Evolutionary conservation across 495 filamentous ascomycete species (phyloP).

Genomic region (Talaromyces liani): DNA sequence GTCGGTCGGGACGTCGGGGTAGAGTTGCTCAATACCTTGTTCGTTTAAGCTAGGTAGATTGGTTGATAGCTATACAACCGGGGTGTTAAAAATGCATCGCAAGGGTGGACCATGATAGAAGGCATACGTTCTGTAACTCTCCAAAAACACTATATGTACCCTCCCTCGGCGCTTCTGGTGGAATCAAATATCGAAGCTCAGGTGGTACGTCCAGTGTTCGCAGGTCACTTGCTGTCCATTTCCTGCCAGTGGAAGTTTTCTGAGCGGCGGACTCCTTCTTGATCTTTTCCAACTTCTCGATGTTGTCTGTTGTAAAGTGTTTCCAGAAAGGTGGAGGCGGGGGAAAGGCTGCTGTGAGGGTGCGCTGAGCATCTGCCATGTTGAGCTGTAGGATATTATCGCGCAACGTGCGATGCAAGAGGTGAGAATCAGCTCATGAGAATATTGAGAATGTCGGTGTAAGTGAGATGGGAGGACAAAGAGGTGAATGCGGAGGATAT

Average conservation of each 20-base stretch:
- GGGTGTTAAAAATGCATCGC: background rate
- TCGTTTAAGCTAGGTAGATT: slow-evolving; percentile 60
- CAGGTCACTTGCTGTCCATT: slow-evolving; percentile 37
- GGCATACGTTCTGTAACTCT: slow-evolving; percentile 51
- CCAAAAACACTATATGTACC: slow-evolving; percentile 70
- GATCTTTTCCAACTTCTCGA: slow-evolving; percentile 54
- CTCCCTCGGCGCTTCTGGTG: slow-evolving; percentile 66
- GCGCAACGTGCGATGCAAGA: background rate
- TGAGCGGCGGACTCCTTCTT: slow-evolving; percentile 37
- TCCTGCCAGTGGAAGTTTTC: slow-evolving; percentile 27
- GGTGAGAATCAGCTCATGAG: background rate
- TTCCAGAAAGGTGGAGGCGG: slow-evolving; percentile 87
- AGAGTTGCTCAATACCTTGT: slow-evolving; percentile 63
- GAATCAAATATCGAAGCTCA: slow-evolving; percentile 72
- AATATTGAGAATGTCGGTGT: background rate
- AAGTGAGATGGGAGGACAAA: background rate
- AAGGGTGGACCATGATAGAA: background rate
- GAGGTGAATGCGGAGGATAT: background rate
- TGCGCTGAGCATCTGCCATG: slow-evolving; percentile 49
- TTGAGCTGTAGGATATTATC: background rate
- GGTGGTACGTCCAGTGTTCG: slow-evolving; percentile 56
- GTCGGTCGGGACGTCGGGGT: slow-evolving; percentile 40
- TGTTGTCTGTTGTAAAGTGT: slow-evolving; percentile 73
- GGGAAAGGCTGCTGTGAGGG: slow-evolving; percentile 61
- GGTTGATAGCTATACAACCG: slow-evolving; percentile 40